These are phyloP conservation scores for Cochliopodium minus DNA, from an alignment of 208 protist genomes.

Conservation along the genomic window DNA sequence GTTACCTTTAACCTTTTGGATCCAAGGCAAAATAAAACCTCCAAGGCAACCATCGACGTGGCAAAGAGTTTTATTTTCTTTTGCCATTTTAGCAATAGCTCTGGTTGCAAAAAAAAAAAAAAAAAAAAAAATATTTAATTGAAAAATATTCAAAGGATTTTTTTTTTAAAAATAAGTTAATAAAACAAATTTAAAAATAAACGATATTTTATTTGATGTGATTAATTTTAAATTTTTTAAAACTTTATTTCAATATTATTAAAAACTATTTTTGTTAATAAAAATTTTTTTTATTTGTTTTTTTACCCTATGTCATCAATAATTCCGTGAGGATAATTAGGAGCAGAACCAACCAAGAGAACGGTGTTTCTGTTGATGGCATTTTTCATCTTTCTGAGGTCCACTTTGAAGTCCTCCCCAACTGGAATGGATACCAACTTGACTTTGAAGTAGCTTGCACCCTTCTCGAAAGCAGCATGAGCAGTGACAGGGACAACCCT, in stretches of 20 bases:
- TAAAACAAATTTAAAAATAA: too few relatives aligned
- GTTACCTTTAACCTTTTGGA: constrained; percentile 61
- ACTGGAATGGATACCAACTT: constrained; percentile 71
- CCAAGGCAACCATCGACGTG: constrained; percentile 95
- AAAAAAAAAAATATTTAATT: too few relatives aligned
- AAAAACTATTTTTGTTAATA: constrained; percentile 14
- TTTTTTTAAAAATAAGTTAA: too few relatives aligned
- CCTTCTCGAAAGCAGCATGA: constrained; percentile 94
- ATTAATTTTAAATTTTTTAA: too few relatives aligned
- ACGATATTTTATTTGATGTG: too few relatives aligned
- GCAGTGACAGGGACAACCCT: constrained; percentile 68
- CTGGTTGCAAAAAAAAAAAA: too few relatives aligned
- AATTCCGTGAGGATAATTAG: constrained; percentile 78
- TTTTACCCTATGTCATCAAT: constrained; percentile 63
- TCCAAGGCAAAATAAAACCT: constrained; percentile 87
- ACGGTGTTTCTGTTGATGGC: constrained; percentile 82
- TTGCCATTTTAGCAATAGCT: constrained; percentile 68
- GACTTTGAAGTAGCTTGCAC: constrained; percentile 79
- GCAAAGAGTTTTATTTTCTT: constrained; percentile 63
- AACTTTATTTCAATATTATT: constrained; percentile 49
- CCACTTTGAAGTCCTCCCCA: constrained; percentile 47
- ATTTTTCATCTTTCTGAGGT: constrained; percentile 51
- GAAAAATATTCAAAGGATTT: too few relatives aligned
- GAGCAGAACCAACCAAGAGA: constrained; percentile 72
- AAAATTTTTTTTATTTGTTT: too few relatives aligned